phyloP scores from a whole-genome alignment of 495 filamentous ascomycete species.

The Mytilinidion resinicola region DNA sequence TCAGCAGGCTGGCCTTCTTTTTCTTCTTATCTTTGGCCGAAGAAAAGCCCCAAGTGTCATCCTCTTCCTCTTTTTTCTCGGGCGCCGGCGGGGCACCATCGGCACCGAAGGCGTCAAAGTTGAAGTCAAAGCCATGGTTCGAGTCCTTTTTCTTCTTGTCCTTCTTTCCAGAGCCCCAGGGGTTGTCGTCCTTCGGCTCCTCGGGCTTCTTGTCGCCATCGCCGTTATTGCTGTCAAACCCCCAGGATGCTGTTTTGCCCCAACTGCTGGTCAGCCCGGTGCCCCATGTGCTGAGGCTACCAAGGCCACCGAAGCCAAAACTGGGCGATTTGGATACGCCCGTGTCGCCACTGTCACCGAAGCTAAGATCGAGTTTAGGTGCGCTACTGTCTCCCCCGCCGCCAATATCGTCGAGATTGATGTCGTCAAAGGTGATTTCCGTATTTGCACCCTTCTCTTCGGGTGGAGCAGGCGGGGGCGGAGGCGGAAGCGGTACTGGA shows the following conservation, averaged over 20 bases:
- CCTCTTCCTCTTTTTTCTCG: conserved; percentile 13
- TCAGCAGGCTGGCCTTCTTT: conserved; percentile 13
- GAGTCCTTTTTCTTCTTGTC: conserved; percentile 27
- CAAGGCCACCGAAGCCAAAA: conserved; percentile 21
- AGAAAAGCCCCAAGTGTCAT: neutral
- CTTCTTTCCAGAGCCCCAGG: conserved; percentile 26
- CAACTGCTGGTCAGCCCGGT: conserved; percentile 4
- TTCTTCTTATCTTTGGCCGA: neutral
- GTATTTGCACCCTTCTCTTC: conserved; percentile 21
- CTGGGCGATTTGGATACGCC: conserved; percentile 11
- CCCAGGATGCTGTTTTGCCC: conserved; percentile 20
- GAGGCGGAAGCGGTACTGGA: conserved; percentile 20
- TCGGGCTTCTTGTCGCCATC: conserved; percentile 6
- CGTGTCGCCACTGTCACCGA: conserved; percentile 18
- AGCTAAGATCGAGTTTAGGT: conserved; percentile 27
- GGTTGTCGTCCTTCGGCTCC: conserved; percentile 19
- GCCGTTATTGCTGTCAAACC: conserved; percentile 11
- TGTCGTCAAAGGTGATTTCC: conserved; percentile 28
- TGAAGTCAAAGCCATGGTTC: conserved; percentile 19
- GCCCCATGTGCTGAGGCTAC: conserved; percentile 9
- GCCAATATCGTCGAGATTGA: conserved; percentile 18
- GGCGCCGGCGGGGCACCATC: neutral
- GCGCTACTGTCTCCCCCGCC: conserved; percentile 3
- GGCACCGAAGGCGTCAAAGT: conserved; percentile 16
- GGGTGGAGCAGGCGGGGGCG: conserved; percentile 24